Base-by-base conservation (phyloP, 352 stramenopile species). In the Globisporangium megalacanthum region DNA sequence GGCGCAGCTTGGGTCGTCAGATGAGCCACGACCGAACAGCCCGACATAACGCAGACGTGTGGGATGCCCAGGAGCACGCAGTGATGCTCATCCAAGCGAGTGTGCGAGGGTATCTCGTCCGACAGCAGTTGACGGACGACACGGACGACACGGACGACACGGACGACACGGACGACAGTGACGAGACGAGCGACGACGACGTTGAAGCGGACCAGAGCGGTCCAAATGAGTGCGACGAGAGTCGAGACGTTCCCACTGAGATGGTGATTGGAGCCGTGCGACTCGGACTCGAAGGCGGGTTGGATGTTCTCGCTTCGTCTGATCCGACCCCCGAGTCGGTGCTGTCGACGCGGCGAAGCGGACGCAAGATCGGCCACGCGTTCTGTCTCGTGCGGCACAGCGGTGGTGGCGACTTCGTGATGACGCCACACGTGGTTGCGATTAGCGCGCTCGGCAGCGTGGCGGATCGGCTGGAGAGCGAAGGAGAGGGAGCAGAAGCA, bases 71-170 rank as follows among this genome's bases (percentile, higher is more conserved):
- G n/a, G 41, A 22, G 15, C 20, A 20, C 41, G 60, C 53, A n/a
- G 29, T 37, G 31, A 57, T 37, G 22, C 19, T 6, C 31, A 54
- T 65, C 19, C 60, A 65, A 49, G 53, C 53, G 4, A 35, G 47
- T 15, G 60, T 65, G 49, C 60, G 60, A 17, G 48, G 53, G 17
- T 61, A 49, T 35, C 54, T 65, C 33, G 57, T 61, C 19, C 53
- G 60, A 19, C 57, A 53, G 42, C 60, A 65, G 49, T 65, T 42
- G 56, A 57, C 20, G 35, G 49, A 62, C 0, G 42, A 58, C 14
- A 36, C 46, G 2, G 56, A 45, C 6, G 29, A 57, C 15, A 29
- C 20, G 35, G 49, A 62, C 0, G 42, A 58, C 14, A 36, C 46
- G 2, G 56, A 45, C 6, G 29, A 57, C 15, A 29, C n/a, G n/a